These are phyloP conservation scores for Lanmaoa rubissima DNA, from an alignment of 768 basidiomycete genomes.

Conservation along the genomic window DNA sequence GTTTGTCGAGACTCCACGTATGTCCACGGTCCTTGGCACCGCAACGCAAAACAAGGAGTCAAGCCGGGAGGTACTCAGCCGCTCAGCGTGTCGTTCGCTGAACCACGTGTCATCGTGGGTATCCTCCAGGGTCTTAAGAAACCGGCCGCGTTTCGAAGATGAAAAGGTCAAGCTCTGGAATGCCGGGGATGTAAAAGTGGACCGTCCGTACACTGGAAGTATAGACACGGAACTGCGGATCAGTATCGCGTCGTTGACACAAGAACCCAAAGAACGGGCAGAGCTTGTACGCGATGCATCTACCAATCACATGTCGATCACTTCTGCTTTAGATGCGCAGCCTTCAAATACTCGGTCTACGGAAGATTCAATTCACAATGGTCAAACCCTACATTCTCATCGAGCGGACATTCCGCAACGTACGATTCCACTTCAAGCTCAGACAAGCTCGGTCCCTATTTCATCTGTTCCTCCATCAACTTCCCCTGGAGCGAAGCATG, in stretches of 20 bases:
- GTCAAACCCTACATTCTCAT: background rate
- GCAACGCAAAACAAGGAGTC: constrained; percentile 4
- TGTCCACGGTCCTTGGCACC: constrained; percentile 16
- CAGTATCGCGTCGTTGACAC: constrained; percentile 3
- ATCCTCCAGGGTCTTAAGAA: constrained; percentile 28
- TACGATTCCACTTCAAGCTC: constrained; percentile 1
- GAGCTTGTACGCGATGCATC: constrained; percentile 7
- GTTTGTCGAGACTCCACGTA: constrained; percentile 24
- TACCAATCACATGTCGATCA: background rate
- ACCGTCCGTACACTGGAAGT: constrained; percentile 4
- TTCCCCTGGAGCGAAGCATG: background rate
- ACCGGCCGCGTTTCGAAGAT: constrained; percentile 18
- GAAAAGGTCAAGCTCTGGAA: constrained; percentile 36
- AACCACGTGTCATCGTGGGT: constrained; percentile 41
- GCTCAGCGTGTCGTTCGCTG: constrained; percentile 22
- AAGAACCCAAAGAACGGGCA: constrained; percentile 8
- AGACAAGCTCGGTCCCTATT: background rate
- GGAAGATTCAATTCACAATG: constrained; percentile 6
- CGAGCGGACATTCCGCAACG: background rate
- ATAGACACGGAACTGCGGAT: background rate
- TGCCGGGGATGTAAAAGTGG: constrained; percentile 28
- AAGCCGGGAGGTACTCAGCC: constrained; percentile 13
- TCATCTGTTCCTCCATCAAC: background rate
- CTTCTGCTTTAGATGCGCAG: constrained; percentile 9
- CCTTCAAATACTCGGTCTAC: constrained; percentile 4